phyloP scores from a whole-genome alignment of 768 basidiomycete species.

The Panaeolus papilionaceus region DNA sequence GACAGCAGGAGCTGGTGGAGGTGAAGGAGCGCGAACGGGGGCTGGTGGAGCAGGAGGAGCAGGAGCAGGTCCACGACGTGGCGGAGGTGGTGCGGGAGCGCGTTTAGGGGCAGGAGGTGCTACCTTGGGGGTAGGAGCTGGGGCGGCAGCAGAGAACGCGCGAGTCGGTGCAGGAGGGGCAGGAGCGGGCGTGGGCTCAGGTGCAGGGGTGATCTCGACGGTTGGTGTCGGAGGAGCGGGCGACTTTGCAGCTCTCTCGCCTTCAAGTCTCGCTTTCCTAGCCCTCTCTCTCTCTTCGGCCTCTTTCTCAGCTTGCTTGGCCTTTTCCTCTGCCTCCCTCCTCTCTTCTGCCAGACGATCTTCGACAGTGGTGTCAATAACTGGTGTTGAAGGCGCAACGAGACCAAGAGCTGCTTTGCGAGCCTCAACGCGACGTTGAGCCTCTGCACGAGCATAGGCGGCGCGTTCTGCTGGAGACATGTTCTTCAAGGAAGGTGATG shows the following conservation, averaged over 20 bases:
- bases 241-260: conserved; percentile 67
- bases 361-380: conserved; percentile 82
- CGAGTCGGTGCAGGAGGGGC: conserved; percentile 32
- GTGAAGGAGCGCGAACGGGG: conserved; percentile 27
- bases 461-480: conserved; percentile 88
- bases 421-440: conserved; percentile 80
- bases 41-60: conserved; percentile 43
- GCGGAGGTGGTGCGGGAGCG: conserved; percentile 45
- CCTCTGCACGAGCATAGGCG: conserved; percentile 80
- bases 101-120: conserved; percentile 41
- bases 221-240: conserved; percentile 38
- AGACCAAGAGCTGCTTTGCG: conserved; percentile 89
- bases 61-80: conserved; percentile 44
- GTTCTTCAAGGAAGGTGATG: conserved; percentile 65
- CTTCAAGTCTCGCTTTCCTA: conserved; percentile 76
- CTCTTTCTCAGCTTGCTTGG: conserved; percentile 76
- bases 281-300: conserved; percentile 80
- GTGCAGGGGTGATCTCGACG: conserved; percentile 29
- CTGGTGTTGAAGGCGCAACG: conserved; percentile 47
- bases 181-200: conserved; percentile 38
- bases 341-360: conserved; percentile 86
- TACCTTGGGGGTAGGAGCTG: conserved; percentile 30
- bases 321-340: conserved; percentile 90
- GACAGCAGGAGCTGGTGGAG: conserved; percentile 32
- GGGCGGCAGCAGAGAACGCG: conserved; percentile 30